Evolutionary conservation across 2,329 filamentous ascomycete genomes (phyloP), one percentile per base, ranked within the genome.

Genomic region (Chaetoscypha palmicola): DNA sequence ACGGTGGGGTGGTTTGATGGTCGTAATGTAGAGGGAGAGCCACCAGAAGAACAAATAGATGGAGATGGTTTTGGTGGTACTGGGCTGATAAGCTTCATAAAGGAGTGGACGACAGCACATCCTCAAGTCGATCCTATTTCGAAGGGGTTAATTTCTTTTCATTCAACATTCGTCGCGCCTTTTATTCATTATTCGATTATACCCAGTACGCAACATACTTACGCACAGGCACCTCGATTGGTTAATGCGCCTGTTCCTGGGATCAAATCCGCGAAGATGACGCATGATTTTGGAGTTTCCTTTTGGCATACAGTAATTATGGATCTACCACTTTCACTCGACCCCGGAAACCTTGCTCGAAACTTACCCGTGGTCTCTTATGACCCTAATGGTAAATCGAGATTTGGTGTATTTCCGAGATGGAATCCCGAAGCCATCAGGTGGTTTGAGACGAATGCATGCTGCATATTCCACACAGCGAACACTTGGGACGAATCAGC

Each of bases 241-340:
- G 45, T 83, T 44, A 77, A 77, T 50, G 63, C 68, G 5, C 66
- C 78, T 0, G 69, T 86, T 0, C 73, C 79, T 0, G 80, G 81
- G 0, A 68, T 86, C 20, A 66, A 67, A 3, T 74, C 74, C 1
- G 76, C 80, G 1, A 84, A 81, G 58, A 81, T 86, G 73, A 86
- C 86, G 80, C 83, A 86, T 57, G 82, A 86, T 58, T 86, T 86
- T 61, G 82, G 82, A 11, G 81, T 81, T 1, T 83, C 81, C 1
- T 68, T 64, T 4, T 61, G 58, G 4, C 72, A 84, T 54, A 83
- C 81, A 0, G 64, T 86, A 28, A 83, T 86, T 43, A 72, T 86
- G 63, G 82, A 87, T 54, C 66, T 86, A 8, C 83, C 83, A 0
- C 66, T 86, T 0, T 77, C 75, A 0, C 65, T 86, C 1, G 75